Percentiles rank a stretch among this genome's conserved stretches.
phyloP scores from a whole-genome alignment of 2,329 filamentous ascomycete genomes.

The Ophiocordyceps sinensis region DNA sequence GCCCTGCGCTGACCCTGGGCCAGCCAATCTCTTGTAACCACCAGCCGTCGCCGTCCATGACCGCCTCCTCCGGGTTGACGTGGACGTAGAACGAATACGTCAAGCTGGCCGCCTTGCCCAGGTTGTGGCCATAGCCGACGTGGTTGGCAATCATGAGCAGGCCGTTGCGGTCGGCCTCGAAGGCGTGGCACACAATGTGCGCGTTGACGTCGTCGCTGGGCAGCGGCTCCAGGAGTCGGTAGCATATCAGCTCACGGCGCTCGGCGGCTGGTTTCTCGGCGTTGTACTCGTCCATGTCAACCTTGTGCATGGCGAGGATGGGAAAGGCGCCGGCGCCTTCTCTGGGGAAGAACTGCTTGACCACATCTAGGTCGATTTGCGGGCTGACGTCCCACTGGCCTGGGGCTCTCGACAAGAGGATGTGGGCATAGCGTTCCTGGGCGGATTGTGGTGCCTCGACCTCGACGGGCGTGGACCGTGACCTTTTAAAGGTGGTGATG shows the following conservation, averaged over 20 bases:
- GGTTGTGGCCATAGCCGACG: constrained; percentile 27
- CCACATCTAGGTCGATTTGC: constrained; percentile 27
- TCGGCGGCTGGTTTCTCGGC: constrained; percentile 24
- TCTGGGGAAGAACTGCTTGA: constrained; percentile 21
- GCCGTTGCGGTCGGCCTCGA: constrained; percentile 37
- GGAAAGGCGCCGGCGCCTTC: constrained; percentile 30
- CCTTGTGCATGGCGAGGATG: constrained; percentile 37
- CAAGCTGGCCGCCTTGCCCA: constrained; percentile 29
- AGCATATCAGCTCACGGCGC: constrained; percentile 32
- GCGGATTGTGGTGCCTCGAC: constrained; percentile 22
- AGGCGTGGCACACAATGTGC: constrained; percentile 35
- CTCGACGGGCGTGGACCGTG: constrained; percentile 19
- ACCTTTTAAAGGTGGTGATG: constrained; percentile 36
- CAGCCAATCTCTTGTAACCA: constrained; percentile 39
- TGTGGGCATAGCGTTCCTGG: constrained; percentile 26
- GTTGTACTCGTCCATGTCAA: constrained; percentile 35
- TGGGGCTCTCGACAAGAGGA: constrained; percentile 22
- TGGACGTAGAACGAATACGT: constrained; percentile 39
- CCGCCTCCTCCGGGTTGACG: constrained; percentile 29
- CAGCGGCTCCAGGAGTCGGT: constrained; percentile 31
- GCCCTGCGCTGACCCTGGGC: constrained; percentile 29
- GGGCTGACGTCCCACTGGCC: constrained; percentile 30
- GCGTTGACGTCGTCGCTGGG: constrained; percentile 23
- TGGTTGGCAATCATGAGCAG: constrained; percentile 36
- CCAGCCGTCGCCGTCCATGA: constrained; percentile 33